Percentiles rank a stretch among this genome's conserved stretches.
Evolutionary conservation across 2,329 filamentous ascomycete species (phyloP).

Genomic region (Pezicula neosporulosa): DNA sequence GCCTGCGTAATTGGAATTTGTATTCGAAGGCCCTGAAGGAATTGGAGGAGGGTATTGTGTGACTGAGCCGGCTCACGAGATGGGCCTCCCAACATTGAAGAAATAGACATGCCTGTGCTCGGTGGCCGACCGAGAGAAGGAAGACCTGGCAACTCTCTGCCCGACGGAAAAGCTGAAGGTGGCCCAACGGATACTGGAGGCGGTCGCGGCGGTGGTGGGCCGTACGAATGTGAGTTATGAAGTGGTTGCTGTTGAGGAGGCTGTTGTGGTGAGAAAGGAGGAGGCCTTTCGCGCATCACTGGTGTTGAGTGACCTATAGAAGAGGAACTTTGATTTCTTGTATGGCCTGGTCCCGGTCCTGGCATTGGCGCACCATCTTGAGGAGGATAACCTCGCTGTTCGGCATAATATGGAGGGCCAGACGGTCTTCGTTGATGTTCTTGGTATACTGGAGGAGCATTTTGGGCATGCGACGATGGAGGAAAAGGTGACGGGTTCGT

Average conservation of each 20-base stretch:
- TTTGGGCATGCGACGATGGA: constrained; percentile 26
- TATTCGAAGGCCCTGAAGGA: constrained; percentile 23
- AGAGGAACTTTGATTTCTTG: constrained; percentile 28
- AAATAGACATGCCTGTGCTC: constrained; percentile 62
- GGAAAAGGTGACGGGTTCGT: constrained; percentile 23
- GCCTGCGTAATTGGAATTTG: constrained; percentile 34
- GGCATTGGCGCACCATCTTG: constrained; percentile 24
- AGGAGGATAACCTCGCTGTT: constrained; percentile 23
- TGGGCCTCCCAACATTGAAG: constrained; percentile 63
- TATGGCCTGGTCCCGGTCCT: constrained; percentile 22
- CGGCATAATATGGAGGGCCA: constrained; percentile 27
- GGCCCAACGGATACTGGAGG: constrained; percentile 37
- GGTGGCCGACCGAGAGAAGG: constrained; percentile 47
- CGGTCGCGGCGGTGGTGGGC: constrained; percentile 31
- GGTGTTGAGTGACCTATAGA: constrained; percentile 27
- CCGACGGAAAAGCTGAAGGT: constrained; percentile 37
- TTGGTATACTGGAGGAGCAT: constrained; percentile 20
- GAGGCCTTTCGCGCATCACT: constrained; percentile 38
- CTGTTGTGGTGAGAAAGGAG: constrained; percentile 46
- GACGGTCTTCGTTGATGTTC: constrained; percentile 30
- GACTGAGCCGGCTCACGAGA: constrained; percentile 41
- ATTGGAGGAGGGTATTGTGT: constrained; percentile 46
- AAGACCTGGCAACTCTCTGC: constrained; percentile 52
- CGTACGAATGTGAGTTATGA: constrained; percentile 31
- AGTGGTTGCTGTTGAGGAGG: constrained; percentile 23